phyloP scores from a whole-genome alignment of 2,329 filamentous ascomycete species.

The Mollisia scopiformis region DNA sequence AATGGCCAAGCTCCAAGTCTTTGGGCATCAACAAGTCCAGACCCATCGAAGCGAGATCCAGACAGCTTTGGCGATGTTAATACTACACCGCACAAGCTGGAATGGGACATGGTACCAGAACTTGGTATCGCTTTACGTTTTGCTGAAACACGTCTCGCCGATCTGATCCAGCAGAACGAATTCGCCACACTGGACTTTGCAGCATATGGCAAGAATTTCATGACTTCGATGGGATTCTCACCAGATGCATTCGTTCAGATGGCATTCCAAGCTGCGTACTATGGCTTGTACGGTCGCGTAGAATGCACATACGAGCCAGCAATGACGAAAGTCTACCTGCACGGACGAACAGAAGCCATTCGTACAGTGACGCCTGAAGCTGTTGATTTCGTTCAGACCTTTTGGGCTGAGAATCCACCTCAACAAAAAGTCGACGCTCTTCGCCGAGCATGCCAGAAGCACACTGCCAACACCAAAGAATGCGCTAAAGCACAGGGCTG shows the following conservation, averaged over 20 bases:
- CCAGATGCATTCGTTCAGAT: slow-evolving; percentile 98
- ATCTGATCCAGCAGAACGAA: slow-evolving; percentile 95
- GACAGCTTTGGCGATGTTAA: slow-evolving; percentile 91
- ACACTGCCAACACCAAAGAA: slow-evolving; percentile 77
- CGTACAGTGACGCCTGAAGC: slow-evolving; percentile 82
- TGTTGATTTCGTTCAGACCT: slow-evolving; percentile 86
- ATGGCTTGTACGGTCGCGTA: slow-evolving; percentile 89
- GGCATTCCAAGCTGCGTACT: slow-evolving; percentile 98
- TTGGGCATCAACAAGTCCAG: slow-evolving; percentile 89
- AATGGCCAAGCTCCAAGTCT: slow-evolving; percentile 90
- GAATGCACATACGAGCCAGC: slow-evolving; percentile 97
- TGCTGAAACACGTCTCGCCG: slow-evolving; percentile 90
- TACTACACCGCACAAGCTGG: slow-evolving; percentile 92
- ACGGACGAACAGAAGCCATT: slow-evolving; percentile 93
- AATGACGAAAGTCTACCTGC: slow-evolving; percentile 94
- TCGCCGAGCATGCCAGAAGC: slow-evolving; percentile 79
- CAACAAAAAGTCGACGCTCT: slow-evolving; percentile 85
- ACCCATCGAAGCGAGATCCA: slow-evolving; percentile 89
- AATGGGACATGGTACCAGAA: slow-evolving; percentile 97
- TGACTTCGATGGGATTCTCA: slow-evolving; percentile 95
- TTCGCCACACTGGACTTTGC: slow-evolving; percentile 89
- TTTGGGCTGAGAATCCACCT: slow-evolving; percentile 89
- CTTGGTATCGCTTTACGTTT: slow-evolving; percentile 90
- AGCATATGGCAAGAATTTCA: slow-evolving; percentile 95
- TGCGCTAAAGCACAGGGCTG: slow-evolving; percentile 90